Conservation (phyloP, 768 basidiomycete genomes). For the Mycena leptocephala region DNA sequence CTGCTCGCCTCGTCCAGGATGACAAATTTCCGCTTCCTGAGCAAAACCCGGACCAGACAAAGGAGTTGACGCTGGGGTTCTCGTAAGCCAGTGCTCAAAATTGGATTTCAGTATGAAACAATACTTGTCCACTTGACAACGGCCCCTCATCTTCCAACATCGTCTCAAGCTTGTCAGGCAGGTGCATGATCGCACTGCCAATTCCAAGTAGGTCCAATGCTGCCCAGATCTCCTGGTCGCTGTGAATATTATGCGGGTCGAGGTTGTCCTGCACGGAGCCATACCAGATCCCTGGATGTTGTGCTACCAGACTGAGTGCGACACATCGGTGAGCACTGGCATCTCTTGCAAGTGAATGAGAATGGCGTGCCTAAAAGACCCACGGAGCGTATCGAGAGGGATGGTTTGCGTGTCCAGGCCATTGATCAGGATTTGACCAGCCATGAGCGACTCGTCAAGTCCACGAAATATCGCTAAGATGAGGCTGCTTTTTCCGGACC, state of each 20-base stretch:
- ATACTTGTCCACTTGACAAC: conserved; percentile 17
- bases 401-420: not conserved
- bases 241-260: not conserved
- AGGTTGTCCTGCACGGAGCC: conserved; percentile 14
- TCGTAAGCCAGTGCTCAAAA: not conserved
- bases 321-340: not conserved
- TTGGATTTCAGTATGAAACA: too few species aligned
- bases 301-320: conserved; percentile 5
- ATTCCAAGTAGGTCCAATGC: not conserved
- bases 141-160: conserved; percentile 20
- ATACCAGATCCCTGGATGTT: conserved; percentile 15
- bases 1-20: conserved; percentile 31
- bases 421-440: conserved; percentile 4
- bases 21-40: conserved; percentile 14
- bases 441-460: conserved; percentile 4
- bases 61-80: conserved; percentile 23
- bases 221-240: conserved; percentile 19
- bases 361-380: not conserved
- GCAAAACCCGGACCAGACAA: conserved; percentile 19
- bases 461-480: conserved; percentile 18
- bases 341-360: not conserved
- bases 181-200: not conserved
- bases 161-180: conserved; percentile 21
- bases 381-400: not conserved
- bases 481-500: conserved; percentile 17